These are phyloP conservation scores for Erysimum cheiri DNA, from an alignment of 441 rosid genomes.

Conservation along the genomic window DNA sequence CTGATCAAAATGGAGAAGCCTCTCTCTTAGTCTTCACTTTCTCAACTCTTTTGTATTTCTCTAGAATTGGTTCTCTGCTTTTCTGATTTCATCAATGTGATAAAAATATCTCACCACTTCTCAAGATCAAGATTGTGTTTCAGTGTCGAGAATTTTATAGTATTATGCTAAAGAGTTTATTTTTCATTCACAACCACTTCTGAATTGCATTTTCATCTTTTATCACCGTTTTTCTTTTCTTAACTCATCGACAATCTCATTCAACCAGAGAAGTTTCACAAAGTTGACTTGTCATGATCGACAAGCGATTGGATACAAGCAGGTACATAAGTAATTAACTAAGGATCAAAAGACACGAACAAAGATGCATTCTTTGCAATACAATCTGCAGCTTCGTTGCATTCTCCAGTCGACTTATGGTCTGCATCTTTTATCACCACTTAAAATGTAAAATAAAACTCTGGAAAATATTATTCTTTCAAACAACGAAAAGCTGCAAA, in stretches of 20 bases:
- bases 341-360: neutral
- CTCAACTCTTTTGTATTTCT: constrained; percentile 9
- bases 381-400: neutral
- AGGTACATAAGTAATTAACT: neutral
- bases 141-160: neutral
- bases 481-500: neutral
- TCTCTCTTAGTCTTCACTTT: constrained; percentile 5
- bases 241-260: neutral
- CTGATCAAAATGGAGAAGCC: constrained; percentile 20
- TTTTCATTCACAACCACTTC: neutral
- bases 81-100: constrained; percentile 10
- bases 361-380: neutral
- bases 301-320: neutral
- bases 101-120: neutral
- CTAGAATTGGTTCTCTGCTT: neutral
- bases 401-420: neutral
- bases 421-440: neutral
- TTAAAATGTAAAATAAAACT: neutral
- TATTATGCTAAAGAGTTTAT: neutral
- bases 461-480: neutral
- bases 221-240: neutral
- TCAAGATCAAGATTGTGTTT: neutral
- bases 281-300: neutral
- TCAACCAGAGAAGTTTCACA: neutral
- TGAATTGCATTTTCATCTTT: neutral